Conservation (phyloP, 345 rosid species). For the Salix udensis region DNA sequence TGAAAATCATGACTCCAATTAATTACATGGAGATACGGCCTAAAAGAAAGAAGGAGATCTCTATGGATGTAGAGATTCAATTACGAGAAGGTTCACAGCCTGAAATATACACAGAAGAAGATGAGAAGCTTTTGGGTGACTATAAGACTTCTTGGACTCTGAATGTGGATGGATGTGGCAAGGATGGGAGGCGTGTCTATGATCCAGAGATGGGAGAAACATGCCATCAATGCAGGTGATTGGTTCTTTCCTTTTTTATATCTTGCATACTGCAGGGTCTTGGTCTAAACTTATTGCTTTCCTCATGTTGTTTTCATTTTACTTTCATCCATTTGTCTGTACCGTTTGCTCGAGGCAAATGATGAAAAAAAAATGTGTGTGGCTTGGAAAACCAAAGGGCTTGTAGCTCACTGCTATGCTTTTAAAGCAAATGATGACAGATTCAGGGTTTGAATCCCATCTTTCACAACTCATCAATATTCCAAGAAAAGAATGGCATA, state of each 20-base stretch:
- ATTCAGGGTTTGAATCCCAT: too few species aligned
- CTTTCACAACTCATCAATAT: too few species aligned
- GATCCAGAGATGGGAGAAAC: constrained; percentile 25
- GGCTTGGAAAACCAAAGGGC: too few species aligned
- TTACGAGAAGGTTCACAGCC: constrained; percentile 25
- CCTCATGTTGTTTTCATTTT: not conserved
- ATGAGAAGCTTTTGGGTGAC: constrained; percentile 31
- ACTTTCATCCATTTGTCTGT: too few species aligned
- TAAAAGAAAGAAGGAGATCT: constrained; percentile 4
- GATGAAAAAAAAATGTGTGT: too few species aligned
- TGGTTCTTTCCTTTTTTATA: not conserved
- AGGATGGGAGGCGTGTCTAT: constrained; percentile 29
- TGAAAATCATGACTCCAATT: constrained; percentile 24
- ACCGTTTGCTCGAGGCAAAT: too few species aligned
- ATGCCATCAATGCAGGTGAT: constrained; percentile 44
- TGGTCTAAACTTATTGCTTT: not conserved
- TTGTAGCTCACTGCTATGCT: too few species aligned
- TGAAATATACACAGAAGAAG: constrained; percentile 29
- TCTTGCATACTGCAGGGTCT: not conserved
- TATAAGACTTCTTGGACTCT: constrained; percentile 15
- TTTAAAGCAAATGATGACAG: too few species aligned
- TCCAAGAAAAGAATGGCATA: too few species aligned
- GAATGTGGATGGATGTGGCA: constrained; percentile 23
- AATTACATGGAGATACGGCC: constrained; percentile 8
- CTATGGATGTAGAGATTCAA: constrained; percentile 12